These are phyloP conservation scores for Solanum ossicruentum DNA, from an alignment of 257 asterid species.

Conservation along the genomic window DNA sequence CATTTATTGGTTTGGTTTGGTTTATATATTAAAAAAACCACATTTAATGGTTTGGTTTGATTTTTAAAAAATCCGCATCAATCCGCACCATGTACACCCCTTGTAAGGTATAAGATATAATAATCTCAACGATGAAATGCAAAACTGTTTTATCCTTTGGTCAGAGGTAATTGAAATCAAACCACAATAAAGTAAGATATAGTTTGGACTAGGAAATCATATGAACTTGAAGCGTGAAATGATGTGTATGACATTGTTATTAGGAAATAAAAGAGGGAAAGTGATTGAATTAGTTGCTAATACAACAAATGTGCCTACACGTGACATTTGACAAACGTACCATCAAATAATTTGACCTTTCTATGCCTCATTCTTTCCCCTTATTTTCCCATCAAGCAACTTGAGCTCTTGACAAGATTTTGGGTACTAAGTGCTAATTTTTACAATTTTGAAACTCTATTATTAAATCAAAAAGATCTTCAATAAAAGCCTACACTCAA, in stretches of 20 bases:
- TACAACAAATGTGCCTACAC: neutral
- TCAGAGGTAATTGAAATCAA: neutral
- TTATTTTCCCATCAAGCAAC: neutral
- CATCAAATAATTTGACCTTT: neutral
- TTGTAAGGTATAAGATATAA: too few species aligned
- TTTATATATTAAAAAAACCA: too few species aligned
- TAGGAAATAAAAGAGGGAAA: neutral
- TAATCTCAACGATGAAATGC: too few species aligned
- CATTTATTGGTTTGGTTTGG: too few species aligned
- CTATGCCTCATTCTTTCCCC: neutral
- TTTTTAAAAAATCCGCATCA: too few species aligned
- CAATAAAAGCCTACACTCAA: neutral
- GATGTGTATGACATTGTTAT: neutral
- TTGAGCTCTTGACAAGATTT: neutral
- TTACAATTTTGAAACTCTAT: neutral
- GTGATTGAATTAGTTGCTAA: neutral
- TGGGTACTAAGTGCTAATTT: neutral
- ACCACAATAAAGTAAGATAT: neutral
- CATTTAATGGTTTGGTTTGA: too few species aligned
- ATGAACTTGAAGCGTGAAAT: neutral
- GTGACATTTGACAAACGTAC: neutral
- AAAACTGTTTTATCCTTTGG: too few species aligned
- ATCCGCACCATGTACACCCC: too few species aligned
- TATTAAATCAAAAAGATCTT: neutral
- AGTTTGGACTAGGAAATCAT: neutral